Conservation (phyloP, 441 rosid species). For the Erodium moschatum region DNA sequence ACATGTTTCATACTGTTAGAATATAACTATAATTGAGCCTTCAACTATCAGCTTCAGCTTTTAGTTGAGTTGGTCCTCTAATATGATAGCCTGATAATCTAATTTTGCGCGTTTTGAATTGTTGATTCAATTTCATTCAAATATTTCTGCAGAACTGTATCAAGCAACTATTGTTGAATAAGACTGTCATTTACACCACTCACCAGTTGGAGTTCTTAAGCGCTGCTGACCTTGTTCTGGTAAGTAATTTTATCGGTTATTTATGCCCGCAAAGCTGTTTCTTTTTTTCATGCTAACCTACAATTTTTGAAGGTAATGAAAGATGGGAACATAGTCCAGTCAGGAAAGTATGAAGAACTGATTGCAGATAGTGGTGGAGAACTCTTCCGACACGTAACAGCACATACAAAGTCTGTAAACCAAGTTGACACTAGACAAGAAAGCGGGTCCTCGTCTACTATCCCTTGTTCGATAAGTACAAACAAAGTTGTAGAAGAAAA, state of each 20-base stretch:
- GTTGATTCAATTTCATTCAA: too few species aligned
- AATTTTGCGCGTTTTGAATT: too few species aligned
- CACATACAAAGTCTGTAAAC: conserved; percentile 57
- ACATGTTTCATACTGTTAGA: neutral
- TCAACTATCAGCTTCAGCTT: too few species aligned
- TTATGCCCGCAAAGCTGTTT: too few species aligned
- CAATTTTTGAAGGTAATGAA: conserved; percentile 60
- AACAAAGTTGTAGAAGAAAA: conserved; percentile 26
- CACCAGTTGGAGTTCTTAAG: conserved; percentile 98
- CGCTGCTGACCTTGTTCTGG: conserved; percentile 88
- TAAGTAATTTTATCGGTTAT: conserved; percentile 24
- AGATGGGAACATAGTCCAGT: conserved; percentile 77
- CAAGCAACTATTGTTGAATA: conserved; percentile 69
- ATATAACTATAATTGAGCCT: too few species aligned
- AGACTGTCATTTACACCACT: conserved; percentile 75
- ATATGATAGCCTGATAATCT: too few species aligned
- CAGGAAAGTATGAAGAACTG: conserved; percentile 67
- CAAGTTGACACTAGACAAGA: conserved; percentile 44
- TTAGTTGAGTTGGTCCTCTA: too few species aligned
- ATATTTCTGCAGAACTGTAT: conserved; percentile 58
- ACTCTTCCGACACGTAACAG: conserved; percentile 78
- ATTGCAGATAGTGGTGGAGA: conserved; percentile 60
- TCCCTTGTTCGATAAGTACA: too few species aligned
- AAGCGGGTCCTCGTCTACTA: conserved; percentile 30
- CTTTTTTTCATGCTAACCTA: too few species aligned